Percentiles rank a stretch among this genome's conserved stretches.
Conservation (phyloP, 1,284 basidiomycete species). For the Ganoderma leucocontextum region DNA sequence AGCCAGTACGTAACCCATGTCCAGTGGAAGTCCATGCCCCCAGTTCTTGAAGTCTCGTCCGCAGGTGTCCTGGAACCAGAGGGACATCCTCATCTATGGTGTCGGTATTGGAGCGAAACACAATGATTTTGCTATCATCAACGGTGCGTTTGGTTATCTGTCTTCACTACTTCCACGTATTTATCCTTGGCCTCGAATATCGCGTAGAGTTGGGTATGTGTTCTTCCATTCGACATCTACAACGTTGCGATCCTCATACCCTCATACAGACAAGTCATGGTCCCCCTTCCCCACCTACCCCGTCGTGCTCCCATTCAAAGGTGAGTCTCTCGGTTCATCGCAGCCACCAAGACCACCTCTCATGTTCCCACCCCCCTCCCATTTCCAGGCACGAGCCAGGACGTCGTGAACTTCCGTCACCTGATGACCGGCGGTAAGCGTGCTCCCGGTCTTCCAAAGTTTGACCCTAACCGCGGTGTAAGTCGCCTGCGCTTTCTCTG, state of each 20-base stretch:
- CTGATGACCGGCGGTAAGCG: conserved; percentile 50
- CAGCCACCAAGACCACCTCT: neutral
- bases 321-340: conserved; percentile 37
- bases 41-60: neutral
- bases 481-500: conserved; percentile 31
- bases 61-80: conserved; percentile 62
- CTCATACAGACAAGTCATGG: conserved; percentile 53
- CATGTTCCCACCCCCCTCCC: neutral
- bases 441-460: conserved; percentile 69
- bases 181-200: conserved; percentile 17
- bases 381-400: conserved; percentile 56
- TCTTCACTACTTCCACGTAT: no score
- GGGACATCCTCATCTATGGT: conserved; percentile 74
- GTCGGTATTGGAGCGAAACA: conserved; percentile 76
- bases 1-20: conserved; percentile 33
- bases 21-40: neutral
- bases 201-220: conserved; percentile 41
- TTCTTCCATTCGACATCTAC: neutral
- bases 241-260: neutral
- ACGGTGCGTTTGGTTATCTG: conserved; percentile 53
- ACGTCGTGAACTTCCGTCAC: conserved; percentile 72
- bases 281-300: conserved; percentile 65
- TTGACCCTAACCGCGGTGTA: conserved; percentile 73
- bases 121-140: conserved; percentile 65
- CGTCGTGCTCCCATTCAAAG: conserved; percentile 64